These are phyloP conservation scores for Pseudogymnoascus sp. DNA, from an alignment of 2,329 filamentous ascomycete genomes.

Conservation along the genomic window DNA sequence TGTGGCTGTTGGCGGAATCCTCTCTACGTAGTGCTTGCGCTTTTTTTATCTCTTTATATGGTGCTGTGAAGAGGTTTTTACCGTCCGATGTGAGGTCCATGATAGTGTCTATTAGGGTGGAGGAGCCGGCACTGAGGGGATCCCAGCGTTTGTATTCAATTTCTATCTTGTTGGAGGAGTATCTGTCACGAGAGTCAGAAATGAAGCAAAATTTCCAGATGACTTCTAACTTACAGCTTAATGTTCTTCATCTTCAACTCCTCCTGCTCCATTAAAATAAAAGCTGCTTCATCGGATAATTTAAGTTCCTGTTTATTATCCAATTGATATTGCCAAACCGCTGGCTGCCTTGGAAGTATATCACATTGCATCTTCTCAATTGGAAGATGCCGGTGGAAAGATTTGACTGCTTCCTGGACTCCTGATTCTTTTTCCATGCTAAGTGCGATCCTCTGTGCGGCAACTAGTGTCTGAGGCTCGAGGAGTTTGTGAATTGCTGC, in stretches of 20 bases:
- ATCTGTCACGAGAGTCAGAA: constrained; percentile 40
- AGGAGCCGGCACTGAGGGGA: constrained; percentile 16
- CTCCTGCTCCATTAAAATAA: constrained; percentile 14
- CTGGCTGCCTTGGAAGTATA: constrained; percentile 48
- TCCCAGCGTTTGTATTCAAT: constrained; percentile 25
- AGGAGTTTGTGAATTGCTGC: constrained; percentile 55
- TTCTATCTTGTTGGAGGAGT: constrained; percentile 31
- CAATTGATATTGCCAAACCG: constrained; percentile 24
- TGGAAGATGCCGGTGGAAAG: constrained; percentile 61
- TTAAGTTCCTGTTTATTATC: constrained; percentile 26
- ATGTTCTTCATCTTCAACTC: constrained; percentile 15
- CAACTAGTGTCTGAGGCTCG: constrained; percentile 46
- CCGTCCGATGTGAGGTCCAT: constrained; percentile 8
- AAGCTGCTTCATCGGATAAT: constrained; percentile 13
- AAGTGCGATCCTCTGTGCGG: constrained; percentile 40
- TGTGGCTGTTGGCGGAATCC: background rate
- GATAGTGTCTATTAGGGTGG: constrained; percentile 12
- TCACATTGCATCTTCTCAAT: constrained; percentile 58
- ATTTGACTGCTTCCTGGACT: constrained; percentile 51
- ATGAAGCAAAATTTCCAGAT: constrained; percentile 43
- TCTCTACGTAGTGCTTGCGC: background rate
- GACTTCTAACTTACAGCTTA: constrained; percentile 18
- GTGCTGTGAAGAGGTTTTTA: constrained; percentile 11
- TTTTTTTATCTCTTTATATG: constrained; percentile 10
- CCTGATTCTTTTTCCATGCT: constrained; percentile 60